Evolutionary conservation across 495 filamentous ascomycete genomes (phyloP).

Genomic region (Penicillium lagena): DNA sequence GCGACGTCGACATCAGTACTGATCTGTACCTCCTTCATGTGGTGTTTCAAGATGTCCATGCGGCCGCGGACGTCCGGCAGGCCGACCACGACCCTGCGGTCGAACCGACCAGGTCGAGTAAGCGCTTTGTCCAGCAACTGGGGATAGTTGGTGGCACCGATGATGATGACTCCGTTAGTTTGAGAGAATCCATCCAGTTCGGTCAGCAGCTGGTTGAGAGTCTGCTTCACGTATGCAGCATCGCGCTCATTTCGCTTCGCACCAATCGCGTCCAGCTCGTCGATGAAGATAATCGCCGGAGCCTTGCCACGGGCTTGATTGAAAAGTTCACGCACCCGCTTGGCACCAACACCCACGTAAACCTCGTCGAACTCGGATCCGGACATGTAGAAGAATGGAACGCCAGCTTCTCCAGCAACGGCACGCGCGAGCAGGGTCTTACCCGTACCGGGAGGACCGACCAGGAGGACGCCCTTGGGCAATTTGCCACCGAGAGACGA

Average conservation of each 20-base stretch:
- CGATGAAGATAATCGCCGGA: slow-evolving; percentile 96
- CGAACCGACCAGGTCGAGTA: slow-evolving; percentile 90
- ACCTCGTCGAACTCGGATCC: slow-evolving; percentile 98
- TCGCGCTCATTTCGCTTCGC: slow-evolving; percentile 90
- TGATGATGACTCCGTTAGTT: slow-evolving; percentile 86
- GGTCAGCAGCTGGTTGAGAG: slow-evolving; percentile 94
- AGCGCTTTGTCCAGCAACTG: slow-evolving; percentile 90
- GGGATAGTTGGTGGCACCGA: slow-evolving; percentile 94
- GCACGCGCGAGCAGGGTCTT: slow-evolving; percentile 97
- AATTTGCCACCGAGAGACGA: slow-evolving; percentile 89
- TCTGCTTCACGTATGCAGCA: slow-evolving; percentile 94
- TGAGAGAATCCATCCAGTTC: slow-evolving; percentile 97
- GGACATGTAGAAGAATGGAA: slow-evolving; percentile 99
- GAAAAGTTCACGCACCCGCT: slow-evolving; percentile 97
- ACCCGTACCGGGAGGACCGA: slow-evolving; percentile 94
- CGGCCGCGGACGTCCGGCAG: slow-evolving; percentile 94
- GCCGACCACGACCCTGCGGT: slow-evolving; percentile 80
- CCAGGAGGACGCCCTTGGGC: slow-evolving; percentile 91
- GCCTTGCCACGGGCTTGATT: slow-evolving; percentile 77
- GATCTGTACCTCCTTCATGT: slow-evolving; percentile 80
- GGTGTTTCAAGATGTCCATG: slow-evolving; percentile 84
- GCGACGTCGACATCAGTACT: slow-evolving; percentile 73
- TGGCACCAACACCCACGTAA: slow-evolving; percentile 95
- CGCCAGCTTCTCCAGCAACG: slow-evolving; percentile 93
- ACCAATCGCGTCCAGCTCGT: slow-evolving; percentile 94